A percentile compares a stretch with the other conserved stretches of the same genome.
Conservation (phyloP, 1,139 yeast genomes). For the Yamadazyma dushanensis region DNA sequence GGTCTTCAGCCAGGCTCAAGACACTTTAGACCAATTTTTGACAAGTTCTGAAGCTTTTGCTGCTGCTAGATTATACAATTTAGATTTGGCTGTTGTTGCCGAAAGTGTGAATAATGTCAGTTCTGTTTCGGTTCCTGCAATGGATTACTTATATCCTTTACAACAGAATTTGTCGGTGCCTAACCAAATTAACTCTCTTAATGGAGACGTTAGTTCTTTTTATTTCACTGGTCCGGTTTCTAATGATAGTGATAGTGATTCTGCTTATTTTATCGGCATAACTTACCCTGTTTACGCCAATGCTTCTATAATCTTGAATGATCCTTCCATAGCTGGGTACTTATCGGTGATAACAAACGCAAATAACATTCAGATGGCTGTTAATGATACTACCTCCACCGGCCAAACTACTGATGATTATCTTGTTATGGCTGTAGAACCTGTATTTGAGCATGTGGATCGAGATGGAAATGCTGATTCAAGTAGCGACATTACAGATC, state of each 20-base stretch:
- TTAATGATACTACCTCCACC: conserved; percentile 44
- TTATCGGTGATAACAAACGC: conserved; percentile 67
- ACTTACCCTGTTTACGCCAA: conserved; percentile 74
- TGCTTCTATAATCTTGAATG: conserved; percentile 62
- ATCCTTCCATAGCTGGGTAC: conserved; percentile 69
- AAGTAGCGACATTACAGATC: conserved; percentile 12
- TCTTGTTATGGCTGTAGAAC: conserved; percentile 33
- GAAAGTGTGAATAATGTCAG: conserved; percentile 31
- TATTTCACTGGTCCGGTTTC: conserved; percentile 61
- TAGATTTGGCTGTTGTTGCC: conserved; percentile 41
- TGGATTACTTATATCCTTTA: conserved; percentile 54
- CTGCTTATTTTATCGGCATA: conserved; percentile 50
- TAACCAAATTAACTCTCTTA: conserved; percentile 17
- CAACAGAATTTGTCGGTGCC: conserved; percentile 47
- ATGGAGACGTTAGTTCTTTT: conserved; percentile 27
- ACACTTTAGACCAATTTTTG: conserved; percentile 56
- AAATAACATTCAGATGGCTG: conserved; percentile 47
- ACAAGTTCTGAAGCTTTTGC: conserved; percentile 62
- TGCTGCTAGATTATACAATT: conserved; percentile 69
- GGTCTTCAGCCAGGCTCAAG: conserved; percentile 43
- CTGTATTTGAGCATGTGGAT: conserved; percentile 24
- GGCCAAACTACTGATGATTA: conserved; percentile 26
- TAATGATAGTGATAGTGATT: conserved; percentile 33
- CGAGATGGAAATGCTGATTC: conserved; percentile 10
- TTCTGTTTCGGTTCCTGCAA: conserved; percentile 27